Conservation (phyloP, 495 filamentous ascomycete genomes). For the Xylaria castorea region DNA sequence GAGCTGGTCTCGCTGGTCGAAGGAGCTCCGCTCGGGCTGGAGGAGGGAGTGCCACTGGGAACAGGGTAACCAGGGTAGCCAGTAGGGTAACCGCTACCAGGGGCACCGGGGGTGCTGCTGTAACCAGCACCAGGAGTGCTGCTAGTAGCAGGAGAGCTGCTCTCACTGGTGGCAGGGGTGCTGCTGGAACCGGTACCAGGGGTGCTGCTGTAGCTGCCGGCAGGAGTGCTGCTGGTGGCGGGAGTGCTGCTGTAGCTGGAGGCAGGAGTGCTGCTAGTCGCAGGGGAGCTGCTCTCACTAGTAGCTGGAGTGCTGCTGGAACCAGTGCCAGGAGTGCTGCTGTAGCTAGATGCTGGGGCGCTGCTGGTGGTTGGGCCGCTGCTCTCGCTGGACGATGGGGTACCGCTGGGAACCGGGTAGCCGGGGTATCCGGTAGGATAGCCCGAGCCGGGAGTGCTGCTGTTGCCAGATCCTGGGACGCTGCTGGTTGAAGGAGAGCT, state of each 20-base stretch:
- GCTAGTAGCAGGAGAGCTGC: not conserved
- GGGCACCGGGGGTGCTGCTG: slow-evolving; percentile 8
- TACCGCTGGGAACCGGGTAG: not conserved
- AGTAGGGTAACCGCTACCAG: not conserved
- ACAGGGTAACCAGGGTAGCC: slow-evolving; percentile 17
- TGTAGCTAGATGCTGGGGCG: not conserved
- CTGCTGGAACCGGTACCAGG: slow-evolving; percentile 4
- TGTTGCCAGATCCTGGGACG: not conserved
- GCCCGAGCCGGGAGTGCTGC: slow-evolving; percentile 9
- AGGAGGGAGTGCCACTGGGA: not conserved
- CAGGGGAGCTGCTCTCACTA: not conserved
- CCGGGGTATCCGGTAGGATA: slow-evolving; percentile 9
- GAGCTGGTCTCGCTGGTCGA: not conserved
- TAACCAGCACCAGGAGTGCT: not conserved
- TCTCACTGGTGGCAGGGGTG: not conserved
- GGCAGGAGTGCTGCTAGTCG: slow-evolving; percentile 4
- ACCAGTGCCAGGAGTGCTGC: slow-evolving; percentile 12
- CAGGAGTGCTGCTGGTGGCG: slow-evolving; percentile 3
- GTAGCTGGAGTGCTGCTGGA: slow-evolving; percentile 1
- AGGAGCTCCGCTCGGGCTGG: too few relatives aligned
- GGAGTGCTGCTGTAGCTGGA: not conserved
- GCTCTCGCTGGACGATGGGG: not conserved
- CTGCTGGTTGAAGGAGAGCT: slow-evolving; percentile 7
- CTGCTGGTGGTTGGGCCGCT: not conserved
- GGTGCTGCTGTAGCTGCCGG: not conserved